Evolutionary conservation across 1,139 yeast species (phyloP).

Genomic region (Geotrichum candidum): DNA sequence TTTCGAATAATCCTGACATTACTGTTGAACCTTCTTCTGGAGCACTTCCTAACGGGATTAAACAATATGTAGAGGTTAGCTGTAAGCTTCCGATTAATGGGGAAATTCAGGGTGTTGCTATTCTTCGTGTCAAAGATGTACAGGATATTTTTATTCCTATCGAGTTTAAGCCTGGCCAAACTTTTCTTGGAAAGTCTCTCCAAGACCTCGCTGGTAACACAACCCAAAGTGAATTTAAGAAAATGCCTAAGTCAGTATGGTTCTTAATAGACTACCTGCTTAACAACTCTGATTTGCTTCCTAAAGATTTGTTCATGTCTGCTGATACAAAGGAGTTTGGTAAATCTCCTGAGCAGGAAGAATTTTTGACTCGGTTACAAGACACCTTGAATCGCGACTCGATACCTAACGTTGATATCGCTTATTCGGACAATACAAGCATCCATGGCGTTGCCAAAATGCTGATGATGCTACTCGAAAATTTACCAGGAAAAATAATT

Average conservation of each 20-base stretch:
- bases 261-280: conserved; percentile 35
- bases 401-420: neutral
- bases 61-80: conserved; percentile 17
- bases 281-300: conserved; percentile 16
- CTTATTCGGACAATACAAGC: conserved; percentile 13
- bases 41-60: conserved; percentile 27
- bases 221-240: conserved; percentile 20
- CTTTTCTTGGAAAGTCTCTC: conserved; percentile 15
- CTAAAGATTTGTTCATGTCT: neutral
- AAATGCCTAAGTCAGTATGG: conserved; percentile 33
- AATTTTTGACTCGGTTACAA: neutral
- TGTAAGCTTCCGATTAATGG: neutral
- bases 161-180: conserved; percentile 27
- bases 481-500: conserved; percentile 40
- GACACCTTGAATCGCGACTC: neutral
- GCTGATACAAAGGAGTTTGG: conserved; percentile 5
- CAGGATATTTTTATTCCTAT: conserved; percentile 35
- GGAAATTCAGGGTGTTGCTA: conserved; percentile 24
- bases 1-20: conserved; percentile 11
- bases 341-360: neutral
- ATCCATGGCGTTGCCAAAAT: conserved; percentile 32
- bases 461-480: conserved; percentile 33
- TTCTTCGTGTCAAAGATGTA: conserved; percentile 30
- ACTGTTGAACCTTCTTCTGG: conserved; percentile 23
- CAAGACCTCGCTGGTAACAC: conserved; percentile 29